Base-by-base conservation (phyloP, 2,329 filamentous ascomycete species). In the Scleromitrula shiraiana region DNA sequence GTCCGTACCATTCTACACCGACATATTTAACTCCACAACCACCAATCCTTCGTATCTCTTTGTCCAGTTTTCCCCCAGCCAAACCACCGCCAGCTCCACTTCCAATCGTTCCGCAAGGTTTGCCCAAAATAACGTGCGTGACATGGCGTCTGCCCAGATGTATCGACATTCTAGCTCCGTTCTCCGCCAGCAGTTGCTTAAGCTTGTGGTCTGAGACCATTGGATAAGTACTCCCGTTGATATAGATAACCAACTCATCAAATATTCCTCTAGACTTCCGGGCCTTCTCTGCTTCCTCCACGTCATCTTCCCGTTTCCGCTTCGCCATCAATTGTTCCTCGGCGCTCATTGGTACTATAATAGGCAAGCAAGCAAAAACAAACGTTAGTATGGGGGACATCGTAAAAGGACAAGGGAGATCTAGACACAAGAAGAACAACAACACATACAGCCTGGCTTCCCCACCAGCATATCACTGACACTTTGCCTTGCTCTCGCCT, bases 181-280 rank as follows among this genome's bases (percentile, higher is more conserved):
- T 80, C 49, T 80, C 73, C 5, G 76, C 78, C 30, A 96, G 75
- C 14, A 94, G 66, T 47, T 82, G 81, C 70, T 93, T 94, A 49
- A 96, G 76, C 63, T 79, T 85, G 69, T 95, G 86, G 65, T 96
- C 90, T 12, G 87, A 94, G 53, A 95, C 77, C 20, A 80, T 66
- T 1, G 90, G 89, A 51, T 82, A 76, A 2, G 88, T 95, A 56
- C 85, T 90, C 52, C 89, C 89, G 66, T 95, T 95, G 66, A 96
- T 77, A 68, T 91, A 93, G 58, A 95, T 76, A 43, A 78, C 82
- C 19, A 89, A 74, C 14, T 81, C 78, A 37, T 77, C 68, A 63
- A 96, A 90, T 45, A 94, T 76, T 39, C 55, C 56, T 41, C 49
- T 60, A 17, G 50, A 46, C 26, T 48, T 56, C 50, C 43, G 65